Evolutionary conservation across 2,329 filamentous ascomycete species (phyloP).

Genomic region (Fusarium albidum): DNA sequence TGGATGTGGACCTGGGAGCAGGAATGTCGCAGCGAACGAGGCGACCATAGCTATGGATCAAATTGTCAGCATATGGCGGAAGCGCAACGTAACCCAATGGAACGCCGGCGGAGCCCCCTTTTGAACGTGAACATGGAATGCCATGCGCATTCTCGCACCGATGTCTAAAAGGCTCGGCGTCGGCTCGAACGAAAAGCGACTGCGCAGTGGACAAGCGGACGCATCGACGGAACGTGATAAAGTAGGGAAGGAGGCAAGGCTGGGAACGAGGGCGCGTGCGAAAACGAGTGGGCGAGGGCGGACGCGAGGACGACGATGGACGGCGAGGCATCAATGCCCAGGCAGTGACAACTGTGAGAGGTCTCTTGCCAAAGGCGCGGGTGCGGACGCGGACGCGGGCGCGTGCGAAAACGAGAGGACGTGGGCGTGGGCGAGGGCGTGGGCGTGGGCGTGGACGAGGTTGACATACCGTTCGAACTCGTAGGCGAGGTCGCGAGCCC

Average conservation of each 20-base stretch:
- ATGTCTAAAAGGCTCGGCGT: constrained; percentile 33
- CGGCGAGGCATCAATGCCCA: constrained; percentile 38
- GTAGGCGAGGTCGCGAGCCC: constrained; percentile 98
- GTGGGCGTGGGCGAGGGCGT: constrained; percentile 50
- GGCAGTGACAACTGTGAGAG: constrained; percentile 36
- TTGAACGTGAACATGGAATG: constrained; percentile 34
- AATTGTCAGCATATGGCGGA: constrained; percentile 58
- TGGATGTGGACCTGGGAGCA: constrained; percentile 90
- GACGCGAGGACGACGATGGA: constrained; percentile 41
- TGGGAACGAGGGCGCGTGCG: constrained; percentile 40
- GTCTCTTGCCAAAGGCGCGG: constrained; percentile 30
- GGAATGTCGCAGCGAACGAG: constrained; percentile 99
- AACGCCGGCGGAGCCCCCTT: constrained; percentile 40
- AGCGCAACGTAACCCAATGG: constrained; percentile 23
- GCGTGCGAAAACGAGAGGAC: constrained; percentile 45
- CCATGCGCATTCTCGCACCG: constrained; percentile 37
- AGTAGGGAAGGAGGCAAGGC: constrained; percentile 33
- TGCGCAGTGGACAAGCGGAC: constrained; percentile 40
- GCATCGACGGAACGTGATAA: constrained; percentile 38
- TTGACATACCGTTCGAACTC: constrained; percentile 99
- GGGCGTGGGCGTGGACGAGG: constrained; percentile 53
- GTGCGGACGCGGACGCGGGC: constrained; percentile 35
- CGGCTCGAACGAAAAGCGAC: constrained; percentile 39
- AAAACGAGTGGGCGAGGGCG: constrained; percentile 40
- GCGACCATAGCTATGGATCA: constrained; percentile 81